These are phyloP conservation scores for Serendipita sp. DNA, from an alignment of 768 basidiomycete species.

Conservation along the genomic window DNA sequence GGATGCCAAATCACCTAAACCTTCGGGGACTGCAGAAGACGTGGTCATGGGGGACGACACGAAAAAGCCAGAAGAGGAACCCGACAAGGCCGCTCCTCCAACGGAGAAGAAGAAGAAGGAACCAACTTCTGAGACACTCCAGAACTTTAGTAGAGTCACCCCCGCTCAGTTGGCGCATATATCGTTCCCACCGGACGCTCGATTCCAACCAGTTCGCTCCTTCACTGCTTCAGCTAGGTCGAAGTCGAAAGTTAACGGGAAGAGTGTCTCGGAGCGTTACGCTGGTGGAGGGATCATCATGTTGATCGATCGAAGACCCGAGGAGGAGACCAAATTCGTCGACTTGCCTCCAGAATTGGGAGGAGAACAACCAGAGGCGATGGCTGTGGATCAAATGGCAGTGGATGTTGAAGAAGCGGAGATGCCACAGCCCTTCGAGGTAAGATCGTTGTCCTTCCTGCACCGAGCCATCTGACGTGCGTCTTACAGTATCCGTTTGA, in stretches of 20 bases:
- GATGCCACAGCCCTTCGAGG: slow-evolving; percentile 2
- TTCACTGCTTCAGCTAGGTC: slow-evolving; percentile 30
- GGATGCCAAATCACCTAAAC: slow-evolving; percentile 31
- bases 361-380: slow-evolving; percentile 17
- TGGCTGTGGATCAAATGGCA: slow-evolving; percentile 15
- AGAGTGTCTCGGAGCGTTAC: slow-evolving; percentile 36
- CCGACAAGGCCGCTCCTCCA: slow-evolving; percentile 18
- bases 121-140: slow-evolving; percentile 52
- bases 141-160: slow-evolving; percentile 86
- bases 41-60: slow-evolving; percentile 43
- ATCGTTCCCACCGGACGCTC: slow-evolving; percentile 57
- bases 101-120: slow-evolving; percentile 48
- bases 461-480: not conserved
- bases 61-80: slow-evolving; percentile 56
- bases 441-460: not conserved
- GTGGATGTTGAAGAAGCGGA: slow-evolving; percentile 4
- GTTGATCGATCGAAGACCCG: slow-evolving; percentile 54
- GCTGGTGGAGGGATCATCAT: slow-evolving; percentile 78
- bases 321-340: slow-evolving; percentile 60
- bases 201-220: slow-evolving; percentile 80
- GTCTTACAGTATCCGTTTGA: not conserved
- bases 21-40: slow-evolving; percentile 35
- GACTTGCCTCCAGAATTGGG: slow-evolving; percentile 33
- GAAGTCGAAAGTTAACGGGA: not conserved
- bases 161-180: slow-evolving; percentile 77